Conservation (phyloP, 2,329 filamentous ascomycete species). For the Talaromyces piceae region DNA sequence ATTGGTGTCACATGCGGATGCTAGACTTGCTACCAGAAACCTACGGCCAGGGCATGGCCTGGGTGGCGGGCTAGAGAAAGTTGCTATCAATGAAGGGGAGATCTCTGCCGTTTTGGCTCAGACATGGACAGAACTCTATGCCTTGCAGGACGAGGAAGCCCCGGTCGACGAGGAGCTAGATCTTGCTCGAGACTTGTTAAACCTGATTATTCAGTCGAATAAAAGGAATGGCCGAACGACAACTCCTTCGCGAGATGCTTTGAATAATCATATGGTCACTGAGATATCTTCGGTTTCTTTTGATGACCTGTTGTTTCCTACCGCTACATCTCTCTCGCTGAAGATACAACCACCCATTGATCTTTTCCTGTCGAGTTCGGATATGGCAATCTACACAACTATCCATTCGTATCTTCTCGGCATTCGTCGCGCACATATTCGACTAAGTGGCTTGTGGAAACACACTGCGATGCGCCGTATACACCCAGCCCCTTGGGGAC, state of each 20-base stretch:
- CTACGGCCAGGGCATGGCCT: constrained; percentile 46
- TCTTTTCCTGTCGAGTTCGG: constrained; percentile 70
- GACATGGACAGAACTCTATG: constrained; percentile 73
- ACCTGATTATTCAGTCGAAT: constrained; percentile 46
- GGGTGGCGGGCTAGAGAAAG: constrained; percentile 50
- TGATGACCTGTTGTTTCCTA: constrained; percentile 72
- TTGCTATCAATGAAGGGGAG: constrained; percentile 79
- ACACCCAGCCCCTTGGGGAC: constrained; percentile 63
- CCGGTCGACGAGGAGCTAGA: constrained; percentile 67
- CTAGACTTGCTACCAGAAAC: constrained; percentile 67
- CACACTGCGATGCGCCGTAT: constrained; percentile 69
- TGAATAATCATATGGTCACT: constrained; percentile 17
- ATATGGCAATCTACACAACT: constrained; percentile 72
- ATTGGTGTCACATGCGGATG: constrained; percentile 76
- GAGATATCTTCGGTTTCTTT: constrained; percentile 49
- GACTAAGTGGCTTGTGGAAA: constrained; percentile 80
- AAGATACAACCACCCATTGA: constrained; percentile 75
- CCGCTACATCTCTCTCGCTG: constrained; percentile 62
- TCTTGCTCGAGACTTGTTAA: constrained; percentile 68
- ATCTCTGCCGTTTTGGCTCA: constrained; percentile 67
- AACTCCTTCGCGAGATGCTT: constrained; percentile 16
- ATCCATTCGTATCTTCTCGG: constrained; percentile 83
- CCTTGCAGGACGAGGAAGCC: constrained; percentile 71
- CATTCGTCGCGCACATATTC: constrained; percentile 76
- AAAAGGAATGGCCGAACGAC: constrained; percentile 24